Evolutionary conservation across 2,329 filamentous ascomycete genomes (phyloP), one percentile per base, ranked within the genome.

Genomic region (Aspergillus sp.): DNA sequence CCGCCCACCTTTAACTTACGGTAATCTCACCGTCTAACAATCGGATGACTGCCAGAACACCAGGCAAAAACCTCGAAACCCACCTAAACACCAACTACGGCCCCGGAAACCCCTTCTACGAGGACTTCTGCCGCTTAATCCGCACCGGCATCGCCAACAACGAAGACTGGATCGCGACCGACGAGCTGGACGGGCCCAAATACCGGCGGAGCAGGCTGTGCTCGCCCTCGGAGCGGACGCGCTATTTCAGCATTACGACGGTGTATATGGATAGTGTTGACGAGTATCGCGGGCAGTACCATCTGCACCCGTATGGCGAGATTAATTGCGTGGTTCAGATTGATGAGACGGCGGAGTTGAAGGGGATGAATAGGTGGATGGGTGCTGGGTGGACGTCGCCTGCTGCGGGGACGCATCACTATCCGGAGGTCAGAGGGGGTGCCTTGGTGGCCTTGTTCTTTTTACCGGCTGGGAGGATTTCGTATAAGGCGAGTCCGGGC

Each of bases 351-450:
- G 80, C 81, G 2, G 77, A 85, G 70, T 64, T 85, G 49, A 81
- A 76, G 69, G 82, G 82, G 5, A 80, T 85, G 81, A 75, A 78
- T 53, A 81, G 81, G 1, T 85, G 82, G 83, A 79, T 81, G 64
- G 81, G 80, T 0, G 78, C 78, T 0, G 83, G 83, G 0, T 85
- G 83, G 82, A 85, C 83, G 20, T 76, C 74, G 44, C 80, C 81
- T 0, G 81, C 79, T 0, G 77, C 82, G 0, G 83, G 82, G 0
- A 84, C 82, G 26, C 82, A 85, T 68, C 82, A 85, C 68, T 84
- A 83, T 66, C 82, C 83, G 2, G 71, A 83, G 50, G 81, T 80
- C 13, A 70, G 81, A 12, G 76, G 76, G 4, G 82, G 81, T 1
- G 76, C 77, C 1, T 64, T 83, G 9, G 76, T 84, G 15, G 80